Evolutionary conservation across 208 protist species (phyloP).

Genomic region (Leishmania tarentolae): DNA sequence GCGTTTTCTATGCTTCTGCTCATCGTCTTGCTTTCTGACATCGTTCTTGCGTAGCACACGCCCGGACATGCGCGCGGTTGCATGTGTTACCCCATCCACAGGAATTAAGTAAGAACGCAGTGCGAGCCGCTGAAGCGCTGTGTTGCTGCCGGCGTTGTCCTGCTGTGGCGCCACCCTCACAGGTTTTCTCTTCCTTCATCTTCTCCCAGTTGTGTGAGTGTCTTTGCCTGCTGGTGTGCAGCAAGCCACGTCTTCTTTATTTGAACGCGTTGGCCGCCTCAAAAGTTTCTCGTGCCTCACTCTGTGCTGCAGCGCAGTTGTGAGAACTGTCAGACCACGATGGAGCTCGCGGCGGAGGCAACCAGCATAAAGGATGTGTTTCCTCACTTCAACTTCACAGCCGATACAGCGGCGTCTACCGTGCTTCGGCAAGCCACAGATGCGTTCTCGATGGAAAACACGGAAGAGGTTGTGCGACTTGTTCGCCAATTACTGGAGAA

Average conservation of each 20-base stretch:
- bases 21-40: not conserved
- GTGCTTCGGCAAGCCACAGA: constrained; percentile 19
- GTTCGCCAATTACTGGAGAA: constrained; percentile 27
- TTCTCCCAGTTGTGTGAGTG: not conserved
- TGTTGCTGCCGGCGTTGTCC: not conserved
- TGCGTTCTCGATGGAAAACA: constrained; percentile 29
- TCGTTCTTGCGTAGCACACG: not conserved
- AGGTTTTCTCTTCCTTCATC: not conserved
- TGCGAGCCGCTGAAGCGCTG: not conserved
- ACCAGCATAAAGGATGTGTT: not conserved
- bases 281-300: not conserved
- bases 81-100: not conserved
- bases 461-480: constrained; percentile 20
- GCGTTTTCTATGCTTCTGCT: not conserved
- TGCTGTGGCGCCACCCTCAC: not conserved
- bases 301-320: not conserved
- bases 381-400: not conserved
- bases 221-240: not conserved
- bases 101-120: not conserved
- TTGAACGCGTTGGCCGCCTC: not conserved
- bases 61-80: not conserved
- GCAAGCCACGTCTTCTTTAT: not conserved
- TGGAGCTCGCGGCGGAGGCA: not conserved
- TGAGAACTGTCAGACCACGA: not conserved
- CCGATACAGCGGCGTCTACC: constrained; percentile 13